Base-by-base conservation (phyloP, 2,329 filamentous ascomycete genomes). In the Trichophyton mentagrophytes region DNA sequence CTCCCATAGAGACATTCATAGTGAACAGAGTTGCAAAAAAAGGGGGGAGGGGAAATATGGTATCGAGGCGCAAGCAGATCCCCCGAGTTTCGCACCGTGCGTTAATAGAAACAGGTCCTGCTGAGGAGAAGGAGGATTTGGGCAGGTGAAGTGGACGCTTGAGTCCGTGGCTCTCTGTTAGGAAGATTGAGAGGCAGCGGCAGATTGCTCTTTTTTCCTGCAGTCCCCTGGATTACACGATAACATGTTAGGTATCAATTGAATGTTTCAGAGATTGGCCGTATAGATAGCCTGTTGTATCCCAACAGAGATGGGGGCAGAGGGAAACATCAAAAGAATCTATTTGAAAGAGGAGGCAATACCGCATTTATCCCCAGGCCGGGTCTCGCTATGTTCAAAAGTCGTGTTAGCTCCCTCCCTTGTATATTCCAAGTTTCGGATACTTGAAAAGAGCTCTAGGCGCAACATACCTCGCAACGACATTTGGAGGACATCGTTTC, bases 401-500 rank as follows among this genome's bases (percentile, higher is more conserved):
- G 11, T 2, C 3, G 8, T 46, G 60, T 61, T 36, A 62, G 44
- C 7, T 51, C 15, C 20, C 57, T 3, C 20, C 20, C n/a, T 49
- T 22, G 46, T 20, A 13, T 25, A 49, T 8, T 5, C 46, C 25
- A 20, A 27, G 20, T 20, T 25, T 13, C 17, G 25, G 15, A 33
- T 55, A 36, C 17, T 25, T 27, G 57, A 17, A 47, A 46, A 11
- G 49, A 56, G 36, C 17, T 59, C 38, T 46, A 36, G 57, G 27
- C 40, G 60, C 20, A 38, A 60, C 66, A 57, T 69, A 79, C 76
- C 78, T 74, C 27, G 78, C 79, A 58, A 81, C 79, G 33, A 83
- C 76, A 63, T 81, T 81, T 15, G 79, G 76, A 22, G 78, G 77
- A 69, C 81, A 83, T 63, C 80, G 73, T 64, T 77, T 78, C 65